A percentile compares a stretch with the other conserved stretches of the same genome.
Conservation (phyloP, 108 stramenopile species). For the Nitzschia palea region DNA sequence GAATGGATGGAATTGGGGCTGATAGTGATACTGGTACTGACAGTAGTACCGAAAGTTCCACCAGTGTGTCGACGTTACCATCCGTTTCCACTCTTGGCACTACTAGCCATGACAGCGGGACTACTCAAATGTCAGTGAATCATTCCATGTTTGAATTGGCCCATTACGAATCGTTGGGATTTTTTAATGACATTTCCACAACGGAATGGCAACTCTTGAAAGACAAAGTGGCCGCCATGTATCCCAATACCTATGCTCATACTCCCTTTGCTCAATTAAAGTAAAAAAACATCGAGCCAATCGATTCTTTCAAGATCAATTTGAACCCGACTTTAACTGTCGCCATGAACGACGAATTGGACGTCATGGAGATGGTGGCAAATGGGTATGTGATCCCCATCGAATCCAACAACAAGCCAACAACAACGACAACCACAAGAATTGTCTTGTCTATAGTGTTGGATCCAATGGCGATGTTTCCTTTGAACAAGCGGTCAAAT, state of each 20-base stretch:
- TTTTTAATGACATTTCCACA: conserved; percentile 20
- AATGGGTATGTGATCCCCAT: conserved; percentile 76
- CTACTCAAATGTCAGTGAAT: no score
- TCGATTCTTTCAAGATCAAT: conserved; percentile 32
- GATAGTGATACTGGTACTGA: no score
- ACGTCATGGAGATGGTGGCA: conserved; percentile 55
- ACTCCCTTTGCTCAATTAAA: no score
- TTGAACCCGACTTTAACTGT: conserved; percentile 66
- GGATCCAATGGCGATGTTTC: conserved; percentile 44
- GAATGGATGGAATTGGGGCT: no score
- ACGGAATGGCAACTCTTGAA: conserved; percentile 10
- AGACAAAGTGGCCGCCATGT: neutral
- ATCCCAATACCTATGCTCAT: conserved; percentile 15
- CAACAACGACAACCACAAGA: neutral
- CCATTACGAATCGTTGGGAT: conserved; percentile 20
- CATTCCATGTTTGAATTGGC: no score
- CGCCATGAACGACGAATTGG: conserved; percentile 56
- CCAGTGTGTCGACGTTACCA: no score
- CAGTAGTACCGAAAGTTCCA: no score
- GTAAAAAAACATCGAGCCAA: no score
- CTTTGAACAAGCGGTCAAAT: conserved; percentile 28
- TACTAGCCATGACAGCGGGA: no score
- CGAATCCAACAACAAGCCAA: neutral
- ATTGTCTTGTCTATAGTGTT: conserved; percentile 58
- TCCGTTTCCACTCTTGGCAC: no score